Conservation (phyloP, 306 rosid species). For the Canavalia gladiata region DNA sequence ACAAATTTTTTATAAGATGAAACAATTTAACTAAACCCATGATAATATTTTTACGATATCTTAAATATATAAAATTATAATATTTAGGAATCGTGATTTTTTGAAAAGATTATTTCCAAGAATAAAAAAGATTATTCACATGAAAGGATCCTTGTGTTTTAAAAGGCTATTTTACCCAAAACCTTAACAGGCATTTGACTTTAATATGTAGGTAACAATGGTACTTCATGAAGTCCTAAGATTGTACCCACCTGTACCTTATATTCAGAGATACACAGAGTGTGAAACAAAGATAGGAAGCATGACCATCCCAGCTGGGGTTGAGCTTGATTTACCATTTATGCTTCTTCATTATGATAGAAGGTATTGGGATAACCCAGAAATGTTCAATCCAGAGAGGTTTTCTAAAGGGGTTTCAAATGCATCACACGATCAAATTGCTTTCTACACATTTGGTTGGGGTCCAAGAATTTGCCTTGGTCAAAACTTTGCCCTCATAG, state of each 20-base stretch:
- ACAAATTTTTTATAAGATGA: too few species aligned
- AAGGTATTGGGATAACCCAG: slow-evolving; percentile 54
- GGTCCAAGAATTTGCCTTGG: slow-evolving; percentile 64
- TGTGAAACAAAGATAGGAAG: slow-evolving; percentile 49
- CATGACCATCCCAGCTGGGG: slow-evolving; percentile 54
- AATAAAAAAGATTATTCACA: too few species aligned
- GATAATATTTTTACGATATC: too few species aligned
- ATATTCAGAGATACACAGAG: slow-evolving; percentile 11
- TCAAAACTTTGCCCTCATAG: slow-evolving; percentile 58
- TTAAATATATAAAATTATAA: too few species aligned
- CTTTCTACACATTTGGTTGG: slow-evolving; percentile 64
- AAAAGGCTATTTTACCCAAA: too few species aligned
- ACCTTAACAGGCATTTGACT: neutral
- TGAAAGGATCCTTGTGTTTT: too few species aligned
- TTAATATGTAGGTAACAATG: slow-evolving; percentile 40
- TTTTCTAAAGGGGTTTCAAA: slow-evolving; percentile 55
- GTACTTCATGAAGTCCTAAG: slow-evolving; percentile 46
- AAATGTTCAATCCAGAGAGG: slow-evolving; percentile 60
- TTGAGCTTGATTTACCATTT: slow-evolving; percentile 32
- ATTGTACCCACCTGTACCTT: slow-evolving; percentile 40
- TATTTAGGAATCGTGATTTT: too few species aligned
- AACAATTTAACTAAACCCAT: too few species aligned
- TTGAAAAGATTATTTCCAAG: too few species aligned
- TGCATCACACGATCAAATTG: slow-evolving; percentile 51
- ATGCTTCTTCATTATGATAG: slow-evolving; percentile 53